These are phyloP conservation scores for Rhododendron williamsianum DNA, from an alignment of 148 eudicot species.

Conservation along the genomic window DNA sequence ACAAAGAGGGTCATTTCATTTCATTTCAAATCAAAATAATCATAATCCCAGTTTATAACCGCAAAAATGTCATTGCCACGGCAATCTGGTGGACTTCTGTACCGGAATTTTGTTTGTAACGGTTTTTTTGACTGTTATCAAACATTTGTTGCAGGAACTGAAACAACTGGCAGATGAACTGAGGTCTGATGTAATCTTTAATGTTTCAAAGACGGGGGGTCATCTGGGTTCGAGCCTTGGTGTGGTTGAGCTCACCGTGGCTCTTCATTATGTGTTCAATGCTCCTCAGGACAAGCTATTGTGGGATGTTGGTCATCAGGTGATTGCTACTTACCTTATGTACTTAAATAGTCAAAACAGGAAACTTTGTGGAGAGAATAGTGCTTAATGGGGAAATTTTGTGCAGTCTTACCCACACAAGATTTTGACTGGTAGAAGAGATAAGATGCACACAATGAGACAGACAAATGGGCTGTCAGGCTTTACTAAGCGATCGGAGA, in stretches of 20 bases:
- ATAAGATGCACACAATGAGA: slow-evolving; percentile 78
- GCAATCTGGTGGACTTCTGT: background rate
- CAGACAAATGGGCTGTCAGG: slow-evolving; percentile 83
- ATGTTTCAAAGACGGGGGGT: slow-evolving; percentile 93
- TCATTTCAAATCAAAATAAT: background rate
- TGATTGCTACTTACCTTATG: slow-evolving; percentile 18
- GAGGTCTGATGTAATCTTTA: slow-evolving; percentile 84
- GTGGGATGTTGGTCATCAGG: slow-evolving; percentile 99
- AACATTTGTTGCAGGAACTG: slow-evolving; percentile 57
- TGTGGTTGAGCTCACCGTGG: slow-evolving; percentile 96
- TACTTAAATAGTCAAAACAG: background rate
- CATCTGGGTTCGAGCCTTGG: slow-evolving; percentile 98
- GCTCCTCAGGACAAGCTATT: slow-evolving; percentile 79
- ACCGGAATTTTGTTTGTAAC: background rate
- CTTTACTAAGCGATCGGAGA: slow-evolving; percentile 85
- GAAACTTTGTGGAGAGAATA: background rate
- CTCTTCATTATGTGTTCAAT: slow-evolving; percentile 91
- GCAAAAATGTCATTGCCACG: background rate
- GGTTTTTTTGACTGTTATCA: background rate
- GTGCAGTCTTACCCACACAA: slow-evolving; percentile 90
- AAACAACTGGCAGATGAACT: slow-evolving; percentile 87
- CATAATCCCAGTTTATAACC: background rate
- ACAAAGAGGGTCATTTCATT: background rate
- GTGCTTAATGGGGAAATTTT: background rate
- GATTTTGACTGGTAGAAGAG: slow-evolving; percentile 87